Evolutionary conservation across 208 protist genomes (phyloP).

Genomic region (Trypanosoma congolense): DNA sequence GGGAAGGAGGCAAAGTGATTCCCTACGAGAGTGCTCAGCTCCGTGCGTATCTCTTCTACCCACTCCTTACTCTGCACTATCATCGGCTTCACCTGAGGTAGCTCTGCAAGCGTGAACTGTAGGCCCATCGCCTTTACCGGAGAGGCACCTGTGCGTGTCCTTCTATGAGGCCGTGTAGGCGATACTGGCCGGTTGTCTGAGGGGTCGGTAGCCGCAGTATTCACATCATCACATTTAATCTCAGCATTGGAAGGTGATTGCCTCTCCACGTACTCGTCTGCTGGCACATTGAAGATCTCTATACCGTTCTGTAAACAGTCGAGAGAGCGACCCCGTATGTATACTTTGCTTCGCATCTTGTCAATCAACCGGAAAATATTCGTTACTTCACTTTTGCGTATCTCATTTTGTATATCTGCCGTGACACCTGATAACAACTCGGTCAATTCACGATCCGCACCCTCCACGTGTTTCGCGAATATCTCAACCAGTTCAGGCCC

Average conservation of each 20-base stretch:
- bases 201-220: constrained; percentile 14
- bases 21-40: constrained; percentile 25
- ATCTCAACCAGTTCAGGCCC: neutral
- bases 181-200: neutral
- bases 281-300: constrained; percentile 50
- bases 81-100: constrained; percentile 34
- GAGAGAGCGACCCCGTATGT: constrained; percentile 55
- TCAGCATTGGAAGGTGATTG: neutral
- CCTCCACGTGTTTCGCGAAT: constrained; percentile 18
- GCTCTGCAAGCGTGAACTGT: constrained; percentile 1
- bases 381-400: constrained; percentile 37
- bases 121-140: neutral
- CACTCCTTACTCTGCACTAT: constrained; percentile 39
- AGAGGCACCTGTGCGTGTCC: neutral
- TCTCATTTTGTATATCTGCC: constrained; percentile 32
- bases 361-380: constrained; percentile 52
- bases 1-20: constrained; percentile 42
- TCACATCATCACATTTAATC: constrained; percentile 1
- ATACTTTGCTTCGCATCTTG: constrained; percentile 56
- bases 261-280: constrained; percentile 64
- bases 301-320: constrained; percentile 52
- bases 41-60: constrained; percentile 26
- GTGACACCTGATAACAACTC: constrained; percentile 26
- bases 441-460: constrained; percentile 26
- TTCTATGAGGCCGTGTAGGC: neutral